phyloP scores from a whole-genome alignment of 139 green algal genomes.

The Picochlorum sp. region DNA sequence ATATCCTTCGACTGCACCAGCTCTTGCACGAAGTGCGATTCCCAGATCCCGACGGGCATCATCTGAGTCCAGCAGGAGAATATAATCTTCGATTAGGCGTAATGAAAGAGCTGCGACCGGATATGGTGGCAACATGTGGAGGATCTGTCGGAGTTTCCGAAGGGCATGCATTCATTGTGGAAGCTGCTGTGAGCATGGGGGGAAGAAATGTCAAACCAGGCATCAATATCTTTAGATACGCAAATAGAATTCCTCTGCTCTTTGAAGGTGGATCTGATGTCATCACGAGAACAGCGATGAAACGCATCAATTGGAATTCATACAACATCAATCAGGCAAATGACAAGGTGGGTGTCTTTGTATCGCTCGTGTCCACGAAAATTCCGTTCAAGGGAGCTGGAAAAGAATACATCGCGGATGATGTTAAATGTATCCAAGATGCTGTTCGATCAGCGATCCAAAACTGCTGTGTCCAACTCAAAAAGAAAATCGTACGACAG shows the following conservation, averaged over 20 bases:
- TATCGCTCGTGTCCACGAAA: constrained; percentile 93
- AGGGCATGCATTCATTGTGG: constrained; percentile 92
- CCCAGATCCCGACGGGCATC: constrained; percentile 54
- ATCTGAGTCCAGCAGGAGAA: constrained; percentile 81
- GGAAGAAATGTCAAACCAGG: constrained; percentile 76
- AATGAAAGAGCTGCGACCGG: constrained; percentile 90
- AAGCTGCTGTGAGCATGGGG: constrained; percentile 85
- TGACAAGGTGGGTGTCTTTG: constrained; percentile 95
- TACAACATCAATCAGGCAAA: constrained; percentile 95
- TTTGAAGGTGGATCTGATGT: constrained; percentile 92
- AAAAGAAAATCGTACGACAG: constrained; percentile 69
- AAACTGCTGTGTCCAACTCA: constrained; percentile 67
- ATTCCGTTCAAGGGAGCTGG: constrained; percentile 97
- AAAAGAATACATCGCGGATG: constrained; percentile 98
- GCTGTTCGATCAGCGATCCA: constrained; percentile 78
- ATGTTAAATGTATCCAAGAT: constrained; percentile 84
- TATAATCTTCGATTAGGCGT: constrained; percentile 97
- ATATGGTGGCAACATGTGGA: constrained; percentile 88
- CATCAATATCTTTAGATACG: constrained; percentile 90
- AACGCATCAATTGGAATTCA: constrained; percentile 83
- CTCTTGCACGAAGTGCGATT: constrained; percentile 80
- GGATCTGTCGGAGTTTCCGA: constrained; percentile 75
- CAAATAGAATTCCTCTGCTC: constrained; percentile 95
- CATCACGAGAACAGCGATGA: constrained; percentile 80
- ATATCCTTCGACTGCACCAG: constrained; percentile 79